Conservation (phyloP, 345 rosid genomes). For the Kernera saxatilis region DNA sequence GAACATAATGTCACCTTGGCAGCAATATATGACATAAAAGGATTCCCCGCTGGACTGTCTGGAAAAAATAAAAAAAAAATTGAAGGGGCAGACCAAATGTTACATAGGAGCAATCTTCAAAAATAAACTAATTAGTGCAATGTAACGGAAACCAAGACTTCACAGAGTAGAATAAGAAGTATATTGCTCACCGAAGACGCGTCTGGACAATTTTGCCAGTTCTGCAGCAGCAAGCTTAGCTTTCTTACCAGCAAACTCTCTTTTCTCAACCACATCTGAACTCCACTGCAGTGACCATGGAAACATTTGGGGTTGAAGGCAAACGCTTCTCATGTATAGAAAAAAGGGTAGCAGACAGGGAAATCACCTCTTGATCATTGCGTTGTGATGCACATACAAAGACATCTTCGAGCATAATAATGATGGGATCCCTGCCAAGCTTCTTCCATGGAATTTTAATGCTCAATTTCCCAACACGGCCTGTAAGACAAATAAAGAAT, state of each 20-base stretch:
- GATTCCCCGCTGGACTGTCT: conserved; percentile 75
- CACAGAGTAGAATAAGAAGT: background rate
- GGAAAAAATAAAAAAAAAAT: conserved; percentile 21
- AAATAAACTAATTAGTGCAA: background rate
- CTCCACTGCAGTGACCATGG: conserved; percentile 53
- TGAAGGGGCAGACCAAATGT: background rate
- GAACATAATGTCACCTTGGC: conserved; percentile 57
- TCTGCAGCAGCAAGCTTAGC: conserved; percentile 96
- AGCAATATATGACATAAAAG: conserved; percentile 63
- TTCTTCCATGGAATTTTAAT: conserved; percentile 81
- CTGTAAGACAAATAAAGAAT: conserved; percentile 14
- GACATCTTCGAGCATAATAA: conserved; percentile 69
- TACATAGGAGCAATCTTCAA: background rate
- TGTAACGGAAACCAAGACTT: background rate
- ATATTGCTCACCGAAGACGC: conserved; percentile 60
- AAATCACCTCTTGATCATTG: conserved; percentile 64
- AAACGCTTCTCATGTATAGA: background rate
- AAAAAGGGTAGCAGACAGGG: background rate
- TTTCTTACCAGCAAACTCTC: conserved; percentile 84
- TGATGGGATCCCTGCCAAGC: conserved; percentile 66
- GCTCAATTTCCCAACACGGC: conserved; percentile 71
- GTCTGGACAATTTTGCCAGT: conserved; percentile 71
- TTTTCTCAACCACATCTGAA: conserved; percentile 63
- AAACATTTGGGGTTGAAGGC: background rate
- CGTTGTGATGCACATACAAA: conserved; percentile 62